Conservation (phyloP, 495 filamentous ascomycete species). For the Tricharina praecox region DNA sequence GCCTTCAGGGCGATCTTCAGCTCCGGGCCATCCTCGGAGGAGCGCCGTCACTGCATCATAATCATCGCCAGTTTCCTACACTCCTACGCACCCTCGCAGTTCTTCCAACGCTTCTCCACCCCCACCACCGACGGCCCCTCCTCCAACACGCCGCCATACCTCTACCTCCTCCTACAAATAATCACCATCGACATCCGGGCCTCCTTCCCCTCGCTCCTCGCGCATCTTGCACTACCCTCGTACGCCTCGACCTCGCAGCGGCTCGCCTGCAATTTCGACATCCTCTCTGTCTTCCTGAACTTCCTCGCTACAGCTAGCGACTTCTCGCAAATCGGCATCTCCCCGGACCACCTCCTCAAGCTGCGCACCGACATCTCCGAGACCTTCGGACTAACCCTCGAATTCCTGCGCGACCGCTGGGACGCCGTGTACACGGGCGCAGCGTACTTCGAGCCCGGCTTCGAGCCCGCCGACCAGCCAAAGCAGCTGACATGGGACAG, state of each 20-base stretch:
- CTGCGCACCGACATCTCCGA: constrained; percentile 41
- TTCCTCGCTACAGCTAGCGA: constrained; percentile 37
- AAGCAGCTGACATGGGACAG: constrained; percentile 38
- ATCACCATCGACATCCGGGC: constrained; percentile 45
- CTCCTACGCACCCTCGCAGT: neutral
- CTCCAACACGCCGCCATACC: neutral
- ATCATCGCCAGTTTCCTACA: neutral
- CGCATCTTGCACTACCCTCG: constrained; percentile 33
- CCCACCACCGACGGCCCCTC: neutral
- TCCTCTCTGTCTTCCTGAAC: constrained; percentile 41
- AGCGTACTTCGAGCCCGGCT: constrained; percentile 14
- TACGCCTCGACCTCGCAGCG: constrained; percentile 36
- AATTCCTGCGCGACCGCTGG: constrained; percentile 49
- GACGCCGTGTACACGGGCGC: constrained; percentile 26
- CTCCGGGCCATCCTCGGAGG: neutral
- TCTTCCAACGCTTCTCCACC: neutral
- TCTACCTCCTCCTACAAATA: constrained; percentile 42
- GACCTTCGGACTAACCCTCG: constrained; percentile 40
- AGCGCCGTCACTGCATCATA: neutral
- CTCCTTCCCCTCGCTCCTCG: constrained; percentile 42
- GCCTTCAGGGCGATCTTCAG: neutral
- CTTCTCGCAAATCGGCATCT: constrained; percentile 19
- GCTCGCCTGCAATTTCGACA: constrained; percentile 41
- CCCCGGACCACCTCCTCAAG: constrained; percentile 39
- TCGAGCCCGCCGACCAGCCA: constrained; percentile 35